Evolutionary conservation across 1,284 basidiomycete genomes (phyloP), one percentile per base, ranked within the genome.

Genomic region (Papiliotrema terrestris): DNA sequence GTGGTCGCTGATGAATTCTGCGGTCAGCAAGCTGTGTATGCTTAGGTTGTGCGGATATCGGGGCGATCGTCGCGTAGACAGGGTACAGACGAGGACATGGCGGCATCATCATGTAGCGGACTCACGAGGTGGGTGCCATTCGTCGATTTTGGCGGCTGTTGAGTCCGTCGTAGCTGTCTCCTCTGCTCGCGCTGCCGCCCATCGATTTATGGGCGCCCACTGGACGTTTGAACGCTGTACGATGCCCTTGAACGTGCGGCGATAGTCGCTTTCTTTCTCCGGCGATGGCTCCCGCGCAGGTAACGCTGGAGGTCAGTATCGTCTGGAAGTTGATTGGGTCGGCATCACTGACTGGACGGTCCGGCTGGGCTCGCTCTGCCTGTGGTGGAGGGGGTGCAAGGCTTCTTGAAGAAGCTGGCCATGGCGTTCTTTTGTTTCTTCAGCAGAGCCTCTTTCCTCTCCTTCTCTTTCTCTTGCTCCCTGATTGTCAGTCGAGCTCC

Each of bases 1-100:
- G 43, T 71, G 69, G 15, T 71, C 69, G 22, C 51, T 22, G 17
- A 67, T 36, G 39, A 70, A 66, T 47, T 69, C 69, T 68, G 47
- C 11, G 3, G 19, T 29, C 20, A 23, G 45, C 3, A 19, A 32
- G 29, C 29, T 32, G 29, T 11, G 29, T 11, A 6, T 6, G 29
- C n/a, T n/a, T n/a, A 32, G 29, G 5, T 32, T 5, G 29, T 11
- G 29, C 29, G 11, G 29, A 32, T 32, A 11, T 11, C 29, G 29
- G 29, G 6, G 11, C 5, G 29, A 32, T 32, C 29, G 29, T 32
- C 6, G 11, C 11, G 5, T 11, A 32, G 6, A 11, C 5, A 32
- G 29, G 29, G 11, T 6, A 32, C 5, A 6, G 29, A 32, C 29
- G 29, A n/a, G 29, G 29, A 32, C 11, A 11, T 32, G 29, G 11